Evolutionary conservation across 768 basidiomycete species (phyloP).

Genomic region (Pleurotus pulmonarius): DNA sequence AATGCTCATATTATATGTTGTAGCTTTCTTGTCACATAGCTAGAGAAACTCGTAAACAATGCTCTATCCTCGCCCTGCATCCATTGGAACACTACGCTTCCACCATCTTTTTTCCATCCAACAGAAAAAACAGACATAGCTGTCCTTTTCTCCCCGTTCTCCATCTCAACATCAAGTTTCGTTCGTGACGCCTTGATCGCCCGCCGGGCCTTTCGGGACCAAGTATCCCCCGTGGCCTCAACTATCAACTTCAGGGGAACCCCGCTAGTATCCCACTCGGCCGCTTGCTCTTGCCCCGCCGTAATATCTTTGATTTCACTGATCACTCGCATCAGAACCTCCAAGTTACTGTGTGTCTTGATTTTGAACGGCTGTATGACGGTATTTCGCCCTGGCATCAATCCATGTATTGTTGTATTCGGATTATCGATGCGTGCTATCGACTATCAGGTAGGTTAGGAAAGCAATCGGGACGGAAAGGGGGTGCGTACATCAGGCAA

Average conservation of each 20-base stretch:
- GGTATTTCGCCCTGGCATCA: constrained; percentile 59
- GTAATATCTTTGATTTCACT: constrained; percentile 22
- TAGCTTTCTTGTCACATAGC: constrained; percentile 58
- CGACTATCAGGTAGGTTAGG: constrained; percentile 15
- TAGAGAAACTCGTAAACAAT: constrained; percentile 64
- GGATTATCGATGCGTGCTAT: constrained; percentile 31
- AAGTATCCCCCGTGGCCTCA: constrained; percentile 41
- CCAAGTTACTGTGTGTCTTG: constrained; percentile 10
- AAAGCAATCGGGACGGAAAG: background rate
- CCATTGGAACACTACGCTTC: constrained; percentile 54
- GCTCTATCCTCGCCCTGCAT: constrained; percentile 51
- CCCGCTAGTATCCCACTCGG: background rate
- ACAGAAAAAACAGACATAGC: constrained; percentile 11
- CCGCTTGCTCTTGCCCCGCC: background rate
- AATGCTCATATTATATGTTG: background rate
- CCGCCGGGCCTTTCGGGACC: constrained; percentile 67
- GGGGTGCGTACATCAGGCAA: constrained; percentile 70
- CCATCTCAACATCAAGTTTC: constrained; percentile 5
- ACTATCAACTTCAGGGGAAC: constrained; percentile 19
- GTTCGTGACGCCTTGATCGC: constrained; percentile 24
- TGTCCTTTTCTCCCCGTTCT: constrained; percentile 12
- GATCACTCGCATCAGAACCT: constrained; percentile 27
- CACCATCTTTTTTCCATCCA: constrained; percentile 9
- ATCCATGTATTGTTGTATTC: constrained; percentile 39
- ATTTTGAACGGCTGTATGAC: constrained; percentile 35